A percentile compares a stretch with the other conserved stretches of the same genome.
These are phyloP conservation scores for Barnettozyma salicaria DNA, from an alignment of 805 yeast genomes.

Conservation along the genomic window DNA sequence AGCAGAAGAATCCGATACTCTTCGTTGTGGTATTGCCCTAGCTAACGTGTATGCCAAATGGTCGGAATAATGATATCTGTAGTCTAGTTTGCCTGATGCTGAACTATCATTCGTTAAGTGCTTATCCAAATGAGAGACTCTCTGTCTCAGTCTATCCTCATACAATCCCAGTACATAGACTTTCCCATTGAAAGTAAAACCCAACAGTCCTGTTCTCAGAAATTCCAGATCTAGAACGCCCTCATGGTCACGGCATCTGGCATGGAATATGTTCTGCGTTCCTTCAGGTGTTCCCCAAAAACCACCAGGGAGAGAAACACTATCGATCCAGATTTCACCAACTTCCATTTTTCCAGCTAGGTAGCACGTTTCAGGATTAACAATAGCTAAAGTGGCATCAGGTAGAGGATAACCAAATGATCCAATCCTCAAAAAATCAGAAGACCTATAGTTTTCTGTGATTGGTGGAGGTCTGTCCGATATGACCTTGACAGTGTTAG, in stretches of 20 bases:
- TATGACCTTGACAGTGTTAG: conserved; percentile 64
- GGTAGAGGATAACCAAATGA: conserved; percentile 94
- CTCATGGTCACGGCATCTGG: conserved; percentile 65
- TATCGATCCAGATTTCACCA: conserved; percentile 98
- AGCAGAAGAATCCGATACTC: conserved; percentile 84
- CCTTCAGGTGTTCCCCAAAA: conserved; percentile 69
- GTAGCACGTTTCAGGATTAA: conserved; percentile 83
- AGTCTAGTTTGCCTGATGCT: conserved; percentile 20
- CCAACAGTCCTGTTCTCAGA: conserved; percentile 84
- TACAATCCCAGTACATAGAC: conserved; percentile 83
- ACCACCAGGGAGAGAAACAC: conserved; percentile 86
- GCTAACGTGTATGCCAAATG: conserved; percentile 84
- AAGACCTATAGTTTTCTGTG: conserved; percentile 36
- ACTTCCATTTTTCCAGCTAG: conserved; percentile 72
- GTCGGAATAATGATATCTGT: conserved; percentile 73
- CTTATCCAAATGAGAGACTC: conserved; percentile 60
- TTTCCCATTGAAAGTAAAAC: conserved; percentile 82
- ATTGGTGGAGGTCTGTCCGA: conserved; percentile 49
- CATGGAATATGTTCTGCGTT: conserved; percentile 73
- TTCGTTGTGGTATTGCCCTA: conserved; percentile 55
- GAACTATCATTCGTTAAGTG: neutral
- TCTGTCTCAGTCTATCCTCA: conserved; percentile 85
- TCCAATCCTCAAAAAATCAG: conserved; percentile 63
- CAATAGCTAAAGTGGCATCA: conserved; percentile 88
- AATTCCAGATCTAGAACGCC: conserved; percentile 73